Percentiles rank a stretch among this genome's conserved stretches.
These are phyloP conservation scores for Citrus unshiu DNA, from an alignment of 345 rosid species.

Conservation along the genomic window DNA sequence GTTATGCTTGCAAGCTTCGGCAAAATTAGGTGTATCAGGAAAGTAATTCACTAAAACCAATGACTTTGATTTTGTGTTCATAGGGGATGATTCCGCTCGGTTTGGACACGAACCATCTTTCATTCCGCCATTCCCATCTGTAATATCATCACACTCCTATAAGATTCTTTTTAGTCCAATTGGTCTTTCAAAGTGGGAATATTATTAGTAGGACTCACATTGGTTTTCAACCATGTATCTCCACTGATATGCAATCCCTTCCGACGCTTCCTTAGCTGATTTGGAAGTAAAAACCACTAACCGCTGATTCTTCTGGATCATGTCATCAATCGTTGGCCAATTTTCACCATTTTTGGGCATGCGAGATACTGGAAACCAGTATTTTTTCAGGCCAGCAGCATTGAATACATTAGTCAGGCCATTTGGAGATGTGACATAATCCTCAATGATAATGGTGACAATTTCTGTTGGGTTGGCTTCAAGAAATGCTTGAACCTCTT, in stretches of 20 bases:
- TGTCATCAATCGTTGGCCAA: conserved; percentile 78
- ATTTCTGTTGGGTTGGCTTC: conserved; percentile 62
- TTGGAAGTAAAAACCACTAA: conserved; percentile 76
- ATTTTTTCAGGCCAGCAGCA: conserved; percentile 64
- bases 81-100: conserved; percentile 64
- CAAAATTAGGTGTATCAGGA: conserved; percentile 44
- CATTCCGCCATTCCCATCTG: conserved; percentile 86
- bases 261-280: conserved; percentile 63
- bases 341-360: conserved; percentile 80
- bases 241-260: conserved; percentile 83
- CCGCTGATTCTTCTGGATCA: conserved; percentile 67
- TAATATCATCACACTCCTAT: not conserved
- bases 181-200: no score
- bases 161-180: no score
- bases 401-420: conserved; percentile 68
- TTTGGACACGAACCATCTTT: conserved; percentile 61
- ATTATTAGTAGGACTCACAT: conserved; percentile 44
- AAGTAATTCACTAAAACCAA: conserved; percentile 71
- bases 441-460: conserved; percentile 75
- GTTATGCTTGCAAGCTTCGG: conserved; percentile 65
- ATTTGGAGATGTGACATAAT: conserved; percentile 67
- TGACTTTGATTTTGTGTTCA: conserved; percentile 55
- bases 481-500: conserved; percentile 59
- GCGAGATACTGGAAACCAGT: conserved; percentile 69
- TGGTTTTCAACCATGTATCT: conserved; percentile 79